Evolutionary conservation across 192 early-diverging fungal genomes (phyloP), one percentile per base, ranked within the genome.

Genomic region (Glomus cerebriforme): DNA sequence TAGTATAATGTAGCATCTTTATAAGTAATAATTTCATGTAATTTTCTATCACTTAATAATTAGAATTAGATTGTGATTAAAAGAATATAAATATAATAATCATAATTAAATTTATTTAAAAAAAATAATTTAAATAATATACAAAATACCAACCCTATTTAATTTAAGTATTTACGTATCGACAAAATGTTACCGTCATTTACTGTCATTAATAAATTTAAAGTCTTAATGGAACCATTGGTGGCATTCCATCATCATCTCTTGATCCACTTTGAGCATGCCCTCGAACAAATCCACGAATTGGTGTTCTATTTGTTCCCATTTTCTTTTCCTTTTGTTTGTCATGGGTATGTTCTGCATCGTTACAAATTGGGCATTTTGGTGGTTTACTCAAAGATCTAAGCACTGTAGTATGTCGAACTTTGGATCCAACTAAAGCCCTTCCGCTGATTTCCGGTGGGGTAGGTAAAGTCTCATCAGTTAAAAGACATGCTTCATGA

Each of bases 401-500:
- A 15, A 90, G 72, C 22, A 89, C 45, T 8, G 83, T 78, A 29
- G 85, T 82, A 79, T 89, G 88, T 34, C 87, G 86, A 2, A 87
- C 83, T 79, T 90, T 90, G 34, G 83, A 77, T 6, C 82, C 72
- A 35, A 87, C 62, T 22, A 76, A 59, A 54, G 32, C 8, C 35
- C 75, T 35, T 58, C 80, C 60, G 73, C 80, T 69, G 73, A 73
- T 74, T 27, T 78, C 26, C 64, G 80, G 77, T 13, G 70, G 13
- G 24, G 75, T 78, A 19, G 79, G 78, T 3, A 90, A 84, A 31
- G 27, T 74, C 4, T 89, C 88, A 3, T 89, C 83, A 19, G 85
- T 84, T 49, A 94, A 81, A n/a, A 98, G 82, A 73, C 98, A 99
- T 15, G 83, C 72, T 78, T 94, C 92, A 76, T 99, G 98, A 80